Conservation (phyloP, 768 basidiomycete species). For the Leccinum disarticulatum region DNA sequence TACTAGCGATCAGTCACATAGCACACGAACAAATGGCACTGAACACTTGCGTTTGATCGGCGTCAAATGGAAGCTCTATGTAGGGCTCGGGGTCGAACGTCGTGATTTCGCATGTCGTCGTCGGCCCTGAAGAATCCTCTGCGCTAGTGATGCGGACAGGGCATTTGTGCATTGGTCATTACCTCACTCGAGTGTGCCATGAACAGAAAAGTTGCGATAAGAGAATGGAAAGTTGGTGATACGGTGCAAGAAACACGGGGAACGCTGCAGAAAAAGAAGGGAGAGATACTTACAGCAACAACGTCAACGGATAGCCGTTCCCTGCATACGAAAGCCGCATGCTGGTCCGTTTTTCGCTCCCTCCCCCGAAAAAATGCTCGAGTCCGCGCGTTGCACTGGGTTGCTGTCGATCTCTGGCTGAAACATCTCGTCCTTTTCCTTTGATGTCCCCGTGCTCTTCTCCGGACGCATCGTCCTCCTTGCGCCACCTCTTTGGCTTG, state of each 20-base stretch:
- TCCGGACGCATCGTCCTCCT: constrained; percentile 47
- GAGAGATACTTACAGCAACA: constrained; percentile 64
- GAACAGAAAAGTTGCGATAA: constrained; percentile 1
- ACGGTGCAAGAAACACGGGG: neutral
- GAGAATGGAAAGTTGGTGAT: neutral
- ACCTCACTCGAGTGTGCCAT: constrained; percentile 2
- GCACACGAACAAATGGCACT: neutral
- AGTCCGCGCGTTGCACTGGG: constrained; percentile 31
- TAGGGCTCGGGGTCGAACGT: constrained; percentile 84
- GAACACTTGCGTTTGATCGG: constrained; percentile 51
- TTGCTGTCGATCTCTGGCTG: constrained; percentile 21
- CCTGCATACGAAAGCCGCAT: constrained; percentile 86
- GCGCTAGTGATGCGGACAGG: constrained; percentile 43
- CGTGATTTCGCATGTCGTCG: constrained; percentile 82
- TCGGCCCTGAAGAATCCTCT: constrained; percentile 78
- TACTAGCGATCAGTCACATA: constrained; percentile 11
- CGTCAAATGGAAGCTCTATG: constrained; percentile 77
- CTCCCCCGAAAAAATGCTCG: constrained; percentile 57
- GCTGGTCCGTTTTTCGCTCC: constrained; percentile 65
- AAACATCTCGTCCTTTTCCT: constrained; percentile 22
- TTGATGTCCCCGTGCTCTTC: constrained; percentile 36
- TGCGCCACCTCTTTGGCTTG: constrained; percentile 51
- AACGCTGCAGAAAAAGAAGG: neutral
- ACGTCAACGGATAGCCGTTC: constrained; percentile 69
- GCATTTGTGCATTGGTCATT: constrained; percentile 4